Evolutionary conservation across 805 yeast genomes (phyloP).

Genomic region (Metschnikowia dekortorum): DNA sequence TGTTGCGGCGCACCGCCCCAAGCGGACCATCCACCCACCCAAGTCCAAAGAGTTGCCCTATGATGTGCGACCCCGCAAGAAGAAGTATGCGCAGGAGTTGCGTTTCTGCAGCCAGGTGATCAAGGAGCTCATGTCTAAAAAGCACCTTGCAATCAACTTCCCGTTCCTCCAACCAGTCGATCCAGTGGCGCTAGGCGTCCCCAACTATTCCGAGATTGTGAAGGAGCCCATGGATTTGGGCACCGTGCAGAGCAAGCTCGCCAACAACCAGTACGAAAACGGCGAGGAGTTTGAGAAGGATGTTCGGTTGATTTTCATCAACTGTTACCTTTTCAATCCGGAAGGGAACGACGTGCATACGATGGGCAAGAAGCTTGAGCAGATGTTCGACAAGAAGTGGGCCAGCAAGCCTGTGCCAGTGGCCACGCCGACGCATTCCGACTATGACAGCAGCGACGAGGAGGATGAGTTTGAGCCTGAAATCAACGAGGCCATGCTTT

Average conservation of each 20-base stretch:
- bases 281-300: conserved; percentile 86
- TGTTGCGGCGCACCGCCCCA: conserved; percentile 79
- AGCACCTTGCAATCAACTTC: conserved; percentile 77
- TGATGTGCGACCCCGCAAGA: conserved; percentile 85
- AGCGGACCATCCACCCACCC: conserved; percentile 95
- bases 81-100: conserved; percentile 85
- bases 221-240: conserved; percentile 95
- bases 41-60: conserved; percentile 90
- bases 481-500: conserved; percentile 45
- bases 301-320: conserved; percentile 74
- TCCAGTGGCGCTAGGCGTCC: conserved; percentile 89
- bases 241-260: conserved; percentile 73
- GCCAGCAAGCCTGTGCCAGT: conserved; percentile 55
- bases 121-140: conserved; percentile 78
- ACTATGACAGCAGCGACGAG: conserved; percentile 36
- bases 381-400: conserved; percentile 84
- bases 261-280: conserved; percentile 82
- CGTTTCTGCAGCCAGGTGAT: conserved; percentile 78
- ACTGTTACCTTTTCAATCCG: conserved; percentile 91
- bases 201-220: conserved; percentile 80
- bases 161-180: conserved; percentile 95
- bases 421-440: conserved; percentile 65
- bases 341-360: conserved; percentile 94
- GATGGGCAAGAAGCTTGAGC: conserved; percentile 92
- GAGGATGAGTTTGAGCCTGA: conserved; percentile 58